phyloP scores from a whole-genome alignment of 208 protist species.

The Jaenimonas drosophilae region DNA sequence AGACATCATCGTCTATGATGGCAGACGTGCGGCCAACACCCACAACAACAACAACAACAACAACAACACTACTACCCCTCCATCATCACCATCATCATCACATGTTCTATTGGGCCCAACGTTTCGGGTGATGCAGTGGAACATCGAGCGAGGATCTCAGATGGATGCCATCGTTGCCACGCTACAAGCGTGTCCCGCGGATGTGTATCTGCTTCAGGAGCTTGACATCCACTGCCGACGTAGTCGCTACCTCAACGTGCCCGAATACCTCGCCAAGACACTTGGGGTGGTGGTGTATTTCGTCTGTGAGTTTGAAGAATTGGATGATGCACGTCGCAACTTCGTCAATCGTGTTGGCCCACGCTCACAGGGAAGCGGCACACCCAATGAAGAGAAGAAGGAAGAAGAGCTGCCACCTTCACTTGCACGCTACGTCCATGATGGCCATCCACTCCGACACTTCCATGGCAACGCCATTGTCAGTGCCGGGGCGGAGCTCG shows the following conservation, averaged over 20 bases:
- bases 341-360: constrained; percentile 35
- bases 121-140: constrained; percentile 67
- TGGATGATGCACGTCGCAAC: constrained; percentile 23
- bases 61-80: too few species aligned
- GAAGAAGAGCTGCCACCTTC: background rate
- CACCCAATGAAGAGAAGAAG: too few species aligned
- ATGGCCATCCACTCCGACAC: constrained; percentile 12
- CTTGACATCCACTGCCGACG: constrained; percentile 71
- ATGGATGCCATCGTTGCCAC: constrained; percentile 42
- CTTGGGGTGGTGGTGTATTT: constrained; percentile 53
- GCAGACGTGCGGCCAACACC: too few species aligned
- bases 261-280: constrained; percentile 37
- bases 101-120: constrained; percentile 22
- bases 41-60: too few species aligned
- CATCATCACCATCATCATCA: too few species aligned
- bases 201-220: constrained; percentile 76
- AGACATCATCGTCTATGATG: too few species aligned
- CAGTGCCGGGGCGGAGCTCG: constrained; percentile 20
- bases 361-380: constrained; percentile 10
- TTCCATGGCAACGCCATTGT: constrained; percentile 81
- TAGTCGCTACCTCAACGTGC: constrained; percentile 52
- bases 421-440: background rate
- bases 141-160: constrained; percentile 70
- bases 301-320: constrained; percentile 72
- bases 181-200: constrained; percentile 30